Percentiles rank a stretch among this genome's conserved stretches.
These are phyloP conservation scores for Pseudogymnoascus destructans DNA, from an alignment of 2,329 filamentous ascomycete genomes.

Conservation along the genomic window DNA sequence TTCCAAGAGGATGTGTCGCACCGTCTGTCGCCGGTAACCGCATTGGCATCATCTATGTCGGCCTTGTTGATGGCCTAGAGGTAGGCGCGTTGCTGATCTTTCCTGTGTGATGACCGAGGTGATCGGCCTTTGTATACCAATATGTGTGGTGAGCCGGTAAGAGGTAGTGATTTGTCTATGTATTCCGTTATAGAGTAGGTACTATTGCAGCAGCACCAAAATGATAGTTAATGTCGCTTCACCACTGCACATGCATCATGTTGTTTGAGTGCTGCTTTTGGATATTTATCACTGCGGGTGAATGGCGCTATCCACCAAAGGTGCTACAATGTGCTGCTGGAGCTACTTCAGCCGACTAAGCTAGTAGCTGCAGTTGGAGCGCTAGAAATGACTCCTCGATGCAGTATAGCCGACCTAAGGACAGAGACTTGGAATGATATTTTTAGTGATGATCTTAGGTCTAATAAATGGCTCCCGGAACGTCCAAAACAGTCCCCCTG, in stretches of 20 bases:
- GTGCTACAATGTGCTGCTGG: not conserved
- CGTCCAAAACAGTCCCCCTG: not conserved
- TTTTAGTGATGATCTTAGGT: not conserved
- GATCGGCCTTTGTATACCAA: slow-evolving; percentile 15
- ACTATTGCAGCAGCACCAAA: not conserved
- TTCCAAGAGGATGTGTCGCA: slow-evolving; percentile 23
- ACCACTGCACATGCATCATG: not conserved
- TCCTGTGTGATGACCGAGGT: slow-evolving; percentile 21
- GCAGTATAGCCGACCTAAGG: not conserved
- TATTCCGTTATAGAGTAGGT: not conserved
- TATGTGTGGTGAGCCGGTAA: not conserved
- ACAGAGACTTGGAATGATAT: not conserved
- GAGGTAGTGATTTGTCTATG: not conserved
- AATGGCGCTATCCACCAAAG: not conserved
- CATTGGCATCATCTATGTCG: slow-evolving; percentile 24
- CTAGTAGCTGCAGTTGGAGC: not conserved
- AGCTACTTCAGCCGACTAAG: not conserved
- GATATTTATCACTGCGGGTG: not conserved
- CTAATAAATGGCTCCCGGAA: not conserved
- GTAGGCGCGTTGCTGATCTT: slow-evolving; percentile 23
- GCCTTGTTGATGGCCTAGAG: slow-evolving; percentile 24
- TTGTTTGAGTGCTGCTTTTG: not conserved
- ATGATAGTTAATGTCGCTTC: not conserved
- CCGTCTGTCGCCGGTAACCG: not conserved
- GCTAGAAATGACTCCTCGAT: not conserved